These are phyloP conservation scores for Phytophthora meadii DNA, from an alignment of 352 stramenopile species.

Conservation along the genomic window DNA sequence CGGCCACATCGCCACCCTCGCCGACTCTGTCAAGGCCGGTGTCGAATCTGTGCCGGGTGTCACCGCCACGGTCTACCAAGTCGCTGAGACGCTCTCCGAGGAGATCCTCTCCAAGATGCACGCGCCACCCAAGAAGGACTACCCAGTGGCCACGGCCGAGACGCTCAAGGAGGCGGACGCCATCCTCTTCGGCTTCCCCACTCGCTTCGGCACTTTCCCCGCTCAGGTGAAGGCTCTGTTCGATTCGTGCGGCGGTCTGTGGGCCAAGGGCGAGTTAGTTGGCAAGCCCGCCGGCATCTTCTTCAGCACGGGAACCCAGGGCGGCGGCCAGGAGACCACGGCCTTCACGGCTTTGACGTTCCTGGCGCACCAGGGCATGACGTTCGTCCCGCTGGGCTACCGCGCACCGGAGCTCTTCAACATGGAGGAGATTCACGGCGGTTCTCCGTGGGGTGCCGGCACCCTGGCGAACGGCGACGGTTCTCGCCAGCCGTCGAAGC, in stretches of 20 bases:
- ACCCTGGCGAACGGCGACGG: slow-evolving; percentile 8
- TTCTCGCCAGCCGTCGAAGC: slow-evolving; percentile 14
- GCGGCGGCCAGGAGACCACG: slow-evolving; percentile 19
- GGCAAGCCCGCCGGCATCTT: slow-evolving; percentile 20
- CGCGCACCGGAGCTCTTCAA: slow-evolving; percentile 15
- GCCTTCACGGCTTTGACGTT: slow-evolving; percentile 11
- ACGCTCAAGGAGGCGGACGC: slow-evolving; percentile 48
- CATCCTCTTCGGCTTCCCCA: slow-evolving; percentile 22
- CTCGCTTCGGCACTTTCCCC: slow-evolving; percentile 7
- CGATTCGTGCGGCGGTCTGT: slow-evolving; percentile 9
- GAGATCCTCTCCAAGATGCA: slow-evolving; percentile 80
- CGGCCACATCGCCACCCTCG: slow-evolving; percentile 74
- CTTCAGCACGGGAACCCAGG: slow-evolving; percentile 10
- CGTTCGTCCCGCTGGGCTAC: slow-evolving; percentile 20
- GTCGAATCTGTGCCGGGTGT: slow-evolving; percentile 60
- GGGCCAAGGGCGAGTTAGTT: slow-evolving; percentile 7
- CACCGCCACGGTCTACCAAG: slow-evolving; percentile 60
- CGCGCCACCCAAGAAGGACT: slow-evolving; percentile 69
- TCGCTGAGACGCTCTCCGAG: slow-evolving; percentile 71
- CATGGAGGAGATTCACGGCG: slow-evolving; percentile 21
- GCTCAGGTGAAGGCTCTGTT: slow-evolving; percentile 19
- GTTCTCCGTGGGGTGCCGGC: slow-evolving; percentile 19
- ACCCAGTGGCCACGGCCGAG: slow-evolving; percentile 29
- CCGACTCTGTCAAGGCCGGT: slow-evolving; percentile 69
- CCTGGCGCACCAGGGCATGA: slow-evolving; percentile 20